Percentiles rank a stretch among this genome's conserved stretches.
Evolutionary conservation across 352 stramenopile species (phyloP).

Genomic region (Globisporangium apiculatum): DNA sequence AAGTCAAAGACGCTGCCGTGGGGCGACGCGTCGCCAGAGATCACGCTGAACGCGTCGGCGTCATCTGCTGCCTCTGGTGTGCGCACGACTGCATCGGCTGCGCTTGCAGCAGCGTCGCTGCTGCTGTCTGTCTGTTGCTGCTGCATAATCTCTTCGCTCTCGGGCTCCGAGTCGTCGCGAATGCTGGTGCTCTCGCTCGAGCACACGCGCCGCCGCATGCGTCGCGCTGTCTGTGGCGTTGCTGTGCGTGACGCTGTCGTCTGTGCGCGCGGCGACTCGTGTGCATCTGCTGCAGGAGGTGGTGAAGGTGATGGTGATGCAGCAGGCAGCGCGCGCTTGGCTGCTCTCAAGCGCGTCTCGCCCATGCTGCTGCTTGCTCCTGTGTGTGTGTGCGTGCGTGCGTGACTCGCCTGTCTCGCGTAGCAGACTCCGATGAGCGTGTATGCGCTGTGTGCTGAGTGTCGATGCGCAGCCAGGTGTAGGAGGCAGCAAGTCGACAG

Average conservation of each 20-base stretch:
- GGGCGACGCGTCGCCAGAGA: constrained; percentile 37
- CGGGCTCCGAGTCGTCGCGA: constrained; percentile 4
- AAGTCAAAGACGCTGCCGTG: constrained; percentile 54
- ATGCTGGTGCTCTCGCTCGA: not conserved
- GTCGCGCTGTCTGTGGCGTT: not conserved
- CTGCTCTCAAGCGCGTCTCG: not conserved
- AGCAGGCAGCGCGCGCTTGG: constrained; percentile 7
- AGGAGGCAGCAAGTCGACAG: too few relatives aligned
- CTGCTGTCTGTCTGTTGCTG: not conserved
- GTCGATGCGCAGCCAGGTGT: too few relatives aligned
- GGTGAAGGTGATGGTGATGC: not conserved
- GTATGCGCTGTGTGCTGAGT: too few relatives aligned
- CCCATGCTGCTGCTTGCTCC: not conserved
- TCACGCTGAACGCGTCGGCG: constrained; percentile 27
- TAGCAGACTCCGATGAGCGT: too few relatives aligned
- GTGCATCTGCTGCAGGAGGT: not conserved
- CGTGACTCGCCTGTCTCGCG: too few relatives aligned
- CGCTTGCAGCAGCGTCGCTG: constrained; percentile 11
- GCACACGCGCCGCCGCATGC: constrained; percentile 10
- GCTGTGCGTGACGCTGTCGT: not conserved
- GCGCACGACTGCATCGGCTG: constrained; percentile 16
- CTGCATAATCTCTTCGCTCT: constrained; percentile 11
- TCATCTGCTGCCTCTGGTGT: not conserved
- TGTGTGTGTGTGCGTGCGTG: not conserved
- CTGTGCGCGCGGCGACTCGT: not conserved